phyloP scores from a whole-genome alignment of 1,284 basidiomycete species.

The Inonotus obliquus region DNA sequence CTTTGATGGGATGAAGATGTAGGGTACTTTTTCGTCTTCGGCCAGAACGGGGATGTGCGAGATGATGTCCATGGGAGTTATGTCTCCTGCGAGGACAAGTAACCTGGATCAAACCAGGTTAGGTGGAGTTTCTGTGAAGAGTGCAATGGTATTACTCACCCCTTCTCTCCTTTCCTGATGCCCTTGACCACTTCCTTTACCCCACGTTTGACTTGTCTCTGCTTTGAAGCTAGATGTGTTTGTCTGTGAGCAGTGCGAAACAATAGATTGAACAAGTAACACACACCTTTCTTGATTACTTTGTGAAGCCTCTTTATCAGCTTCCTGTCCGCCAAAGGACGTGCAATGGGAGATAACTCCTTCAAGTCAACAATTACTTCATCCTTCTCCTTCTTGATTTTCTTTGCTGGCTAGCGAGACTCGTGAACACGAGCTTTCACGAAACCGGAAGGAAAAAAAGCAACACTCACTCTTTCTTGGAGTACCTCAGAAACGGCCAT shows the following conservation, averaged over 20 bases:
- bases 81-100: conserved; percentile 93
- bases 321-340: conserved; percentile 88
- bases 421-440: not conserved
- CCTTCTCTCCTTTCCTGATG: conserved; percentile 92
- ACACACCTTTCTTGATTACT: conserved; percentile 84
- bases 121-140: conserved; percentile 1
- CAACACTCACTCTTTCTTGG: conserved; percentile 28
- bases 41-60: conserved; percentile 93
- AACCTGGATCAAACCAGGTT: conserved; percentile 44
- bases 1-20: conserved; percentile 84
- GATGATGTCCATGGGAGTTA: conserved; percentile 97
- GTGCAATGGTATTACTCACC: conserved; percentile 45
- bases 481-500: conserved; percentile 42
- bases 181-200: conserved; percentile 98
- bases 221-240: conserved; percentile 69
- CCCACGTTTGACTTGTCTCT: conserved; percentile 88
- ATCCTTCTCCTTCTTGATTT: conserved; percentile 50
- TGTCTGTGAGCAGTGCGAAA: conserved; percentile 8
- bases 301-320: conserved; percentile 90
- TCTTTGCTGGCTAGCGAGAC: conserved; percentile 43
- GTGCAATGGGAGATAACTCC: conserved; percentile 86
- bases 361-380: conserved; percentile 71
- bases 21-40: conserved; percentile 94
- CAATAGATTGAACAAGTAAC: not conserved
- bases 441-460: not conserved